Conservation (phyloP, 257 asterid genomes). For the Fraxinus americana region DNA sequence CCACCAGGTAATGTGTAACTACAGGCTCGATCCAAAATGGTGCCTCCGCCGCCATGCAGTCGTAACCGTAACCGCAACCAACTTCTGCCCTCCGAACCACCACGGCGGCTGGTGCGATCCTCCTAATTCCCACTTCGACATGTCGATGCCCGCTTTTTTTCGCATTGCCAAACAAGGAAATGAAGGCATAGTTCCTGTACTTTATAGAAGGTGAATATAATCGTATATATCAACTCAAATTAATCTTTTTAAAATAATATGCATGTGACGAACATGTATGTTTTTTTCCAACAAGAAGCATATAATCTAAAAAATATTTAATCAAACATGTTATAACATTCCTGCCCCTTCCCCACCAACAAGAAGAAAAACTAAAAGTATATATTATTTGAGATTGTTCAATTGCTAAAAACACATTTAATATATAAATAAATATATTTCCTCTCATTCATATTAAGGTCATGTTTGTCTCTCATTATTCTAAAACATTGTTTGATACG, state of each 20-base stretch:
- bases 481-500: too few species aligned
- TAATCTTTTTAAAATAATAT: too few species aligned
- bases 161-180: conserved; percentile 63
- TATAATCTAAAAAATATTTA: not conserved
- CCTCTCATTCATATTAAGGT: too few species aligned
- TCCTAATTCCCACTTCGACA: conserved; percentile 74
- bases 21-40: conserved; percentile 46
- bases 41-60: conserved; percentile 51
- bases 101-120: conserved; percentile 81
- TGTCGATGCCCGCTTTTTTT: conserved; percentile 73
- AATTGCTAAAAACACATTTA: not conserved
- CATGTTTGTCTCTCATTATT: too few species aligned
- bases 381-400: not conserved
- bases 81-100: conserved; percentile 72
- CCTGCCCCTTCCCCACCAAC: not conserved
- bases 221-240: too few species aligned
- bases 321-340: not conserved
- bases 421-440: too few species aligned
- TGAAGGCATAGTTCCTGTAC: conserved; percentile 64
- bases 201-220: conserved; percentile 48
- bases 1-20: conserved; percentile 54
- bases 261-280: not conserved
- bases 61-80: conserved; percentile 65
- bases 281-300: not conserved
- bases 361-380: not conserved